Base-by-base conservation (phyloP, 2,329 filamentous ascomycete genomes). In the Pyrenophora graminea region DNA sequence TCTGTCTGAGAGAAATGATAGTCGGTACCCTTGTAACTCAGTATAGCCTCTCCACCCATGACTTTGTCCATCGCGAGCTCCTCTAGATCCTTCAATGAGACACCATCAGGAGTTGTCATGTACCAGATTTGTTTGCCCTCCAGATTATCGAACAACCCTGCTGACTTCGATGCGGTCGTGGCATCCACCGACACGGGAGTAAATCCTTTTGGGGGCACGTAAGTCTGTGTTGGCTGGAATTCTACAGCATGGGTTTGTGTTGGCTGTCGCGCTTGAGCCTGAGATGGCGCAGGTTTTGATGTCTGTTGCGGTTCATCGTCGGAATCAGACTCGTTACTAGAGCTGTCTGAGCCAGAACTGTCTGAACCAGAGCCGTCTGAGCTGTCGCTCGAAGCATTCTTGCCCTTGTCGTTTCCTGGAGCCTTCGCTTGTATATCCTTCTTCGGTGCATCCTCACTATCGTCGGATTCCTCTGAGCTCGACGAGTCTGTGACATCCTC, bases 101-200 rank as follows among this genome's bases (percentile, higher is more conserved):
- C 76, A 9, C 83, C 84, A 5, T 85, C 82, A 2, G 89, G 89
- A 3, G 87, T 85, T 8, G 86, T 89, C 62, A 92, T 90, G 69
- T 91, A 89, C 89, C 88, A 92, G 52, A 91, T 78, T 68, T 91
- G 85, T 76, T 90, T 91, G 56, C 86, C 86, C 48, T 84, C 76
- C 6, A 87, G 69, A 61, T 83, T 82, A 62, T 77, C 80, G 62
- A 89, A 84, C 45, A 87, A 72, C 18, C 81, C 75, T 7, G 64
- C 45, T 6, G 64, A 48, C 34, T 64, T 67, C 7, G 68, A 72
- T 7, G 63, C 55, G 6, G 69, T 58, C 25, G 62, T 63, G 15
- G 60, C 80, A 70, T 52, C 83, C 72, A 64, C 82, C 74, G 61
- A 79, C 70, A 66, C 76, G 68, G 58, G 74, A 62, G 58, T 76